These are phyloP conservation scores for Diversispora epigaea DNA, from an alignment of 192 early-diverging fungal genomes.

Conservation along the genomic window DNA sequence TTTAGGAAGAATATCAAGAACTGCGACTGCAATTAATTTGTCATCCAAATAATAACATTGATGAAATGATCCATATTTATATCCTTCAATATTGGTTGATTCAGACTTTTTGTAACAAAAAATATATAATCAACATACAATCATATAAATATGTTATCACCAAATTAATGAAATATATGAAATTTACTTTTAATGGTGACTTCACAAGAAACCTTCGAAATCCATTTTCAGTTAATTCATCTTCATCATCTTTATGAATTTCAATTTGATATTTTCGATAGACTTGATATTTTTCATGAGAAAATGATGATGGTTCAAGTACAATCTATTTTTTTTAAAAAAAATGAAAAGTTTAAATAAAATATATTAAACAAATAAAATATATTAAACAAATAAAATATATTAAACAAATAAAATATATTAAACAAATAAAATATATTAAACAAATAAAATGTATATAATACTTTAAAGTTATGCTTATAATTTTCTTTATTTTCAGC, in stretches of 20 bases:
- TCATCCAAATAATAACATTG: slow-evolving; percentile 89
- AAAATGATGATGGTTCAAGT: slow-evolving; percentile 65
- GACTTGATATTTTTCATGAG: slow-evolving; percentile 71
- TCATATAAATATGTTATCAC: neutral
- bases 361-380: neutral
- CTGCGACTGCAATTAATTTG: slow-evolving; percentile 82
- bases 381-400: neutral
- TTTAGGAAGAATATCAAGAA: slow-evolving; percentile 85
- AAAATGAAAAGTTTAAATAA: neutral
- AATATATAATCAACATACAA: neutral
- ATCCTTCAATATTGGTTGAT: slow-evolving; percentile 40
- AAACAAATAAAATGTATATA: neutral
- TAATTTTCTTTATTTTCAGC: slow-evolving; percentile 33
- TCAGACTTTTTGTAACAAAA: slow-evolving; percentile 19
- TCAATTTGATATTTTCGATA: slow-evolving; percentile 79
- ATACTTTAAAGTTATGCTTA: slow-evolving; percentile 39
- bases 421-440: neutral
- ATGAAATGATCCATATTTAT: slow-evolving; percentile 73
- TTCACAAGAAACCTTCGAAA: slow-evolving; percentile 75
- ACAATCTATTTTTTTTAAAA: slow-evolving; percentile 42
- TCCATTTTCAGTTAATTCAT: slow-evolving; percentile 47
- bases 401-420: neutral
- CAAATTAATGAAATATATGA: too few species aligned
- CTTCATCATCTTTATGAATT: slow-evolving; percentile 75
- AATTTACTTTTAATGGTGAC: slow-evolving; percentile 62